phyloP scores from a whole-genome alignment of 306 rosid genomes.

The Casuarina equisetifolia region DNA sequence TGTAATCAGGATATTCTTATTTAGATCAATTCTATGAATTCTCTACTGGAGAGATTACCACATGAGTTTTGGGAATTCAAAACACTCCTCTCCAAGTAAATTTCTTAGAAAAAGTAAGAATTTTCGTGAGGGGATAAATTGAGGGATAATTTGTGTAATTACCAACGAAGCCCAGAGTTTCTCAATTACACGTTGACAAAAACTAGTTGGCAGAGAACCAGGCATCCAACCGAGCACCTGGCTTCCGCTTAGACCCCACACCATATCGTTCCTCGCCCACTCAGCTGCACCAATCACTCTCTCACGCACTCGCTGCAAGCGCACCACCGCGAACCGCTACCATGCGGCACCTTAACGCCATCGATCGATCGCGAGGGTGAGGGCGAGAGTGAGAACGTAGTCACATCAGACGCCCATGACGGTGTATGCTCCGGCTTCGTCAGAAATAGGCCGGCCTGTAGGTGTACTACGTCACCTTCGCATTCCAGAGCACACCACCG shows the following conservation, averaged over 20 bases:
- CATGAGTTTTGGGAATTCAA: too few relatives aligned
- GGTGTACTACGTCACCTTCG: conserved; percentile 1
- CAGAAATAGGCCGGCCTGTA: conserved; percentile 11
- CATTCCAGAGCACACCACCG: conserved; percentile 18
- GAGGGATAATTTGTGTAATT: too few relatives aligned
- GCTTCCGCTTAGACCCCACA: not conserved
- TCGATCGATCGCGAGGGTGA: conserved; percentile 16
- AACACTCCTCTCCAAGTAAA: too few relatives aligned
- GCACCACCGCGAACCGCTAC: conserved; percentile 4
- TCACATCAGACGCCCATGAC: conserved; percentile 20
- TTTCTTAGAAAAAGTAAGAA: too few relatives aligned
- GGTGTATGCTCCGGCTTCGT: conserved; percentile 15
- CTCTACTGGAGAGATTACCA: too few relatives aligned
- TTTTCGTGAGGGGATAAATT: too few relatives aligned
- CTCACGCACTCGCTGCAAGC: not conserved
- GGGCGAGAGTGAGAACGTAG: not conserved
- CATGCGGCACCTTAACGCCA: conserved; percentile 22
- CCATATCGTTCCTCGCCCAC: not conserved
- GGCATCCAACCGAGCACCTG: not conserved
- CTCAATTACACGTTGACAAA: not conserved
- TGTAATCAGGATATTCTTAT: too few relatives aligned
- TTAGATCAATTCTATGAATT: too few relatives aligned
- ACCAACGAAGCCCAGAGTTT: too few relatives aligned
- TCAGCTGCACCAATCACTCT: not conserved
- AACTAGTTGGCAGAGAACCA: not conserved